Evolutionary conservation across 805 yeast species (phyloP).

Genomic region (Groenewaldozyma salmanticensis): DNA sequence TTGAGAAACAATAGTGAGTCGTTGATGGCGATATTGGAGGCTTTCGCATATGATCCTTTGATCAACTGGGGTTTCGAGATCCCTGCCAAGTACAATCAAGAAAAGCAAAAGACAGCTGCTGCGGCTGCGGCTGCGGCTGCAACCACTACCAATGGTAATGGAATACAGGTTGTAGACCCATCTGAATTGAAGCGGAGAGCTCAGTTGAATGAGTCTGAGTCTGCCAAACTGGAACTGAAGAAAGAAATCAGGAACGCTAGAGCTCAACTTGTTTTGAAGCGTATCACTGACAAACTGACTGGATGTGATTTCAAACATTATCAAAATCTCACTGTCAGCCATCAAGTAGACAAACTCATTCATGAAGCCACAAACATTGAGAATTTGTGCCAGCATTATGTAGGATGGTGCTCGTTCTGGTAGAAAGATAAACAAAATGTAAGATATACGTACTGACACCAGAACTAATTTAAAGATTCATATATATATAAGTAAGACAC

Average conservation of each 20-base stretch:
- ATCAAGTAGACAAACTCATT: slow-evolving; percentile 87
- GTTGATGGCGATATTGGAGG: slow-evolving; percentile 94
- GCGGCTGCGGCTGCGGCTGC: slow-evolving; percentile 2
- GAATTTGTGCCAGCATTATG: slow-evolving; percentile 89
- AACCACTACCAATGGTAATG: slow-evolving; percentile 2
- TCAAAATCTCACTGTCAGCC: slow-evolving; percentile 65
- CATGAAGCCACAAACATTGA: slow-evolving; percentile 96
- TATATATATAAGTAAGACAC: background rate
- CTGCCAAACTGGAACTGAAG: slow-evolving; percentile 56
- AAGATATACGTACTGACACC: background rate
- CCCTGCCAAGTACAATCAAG: slow-evolving; percentile 40
- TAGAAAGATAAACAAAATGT: slow-evolving; percentile 25
- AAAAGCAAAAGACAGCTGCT: slow-evolving; percentile 5
- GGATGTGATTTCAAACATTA: slow-evolving; percentile 84
- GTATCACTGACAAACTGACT: slow-evolving; percentile 85
- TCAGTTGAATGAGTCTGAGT: slow-evolving; percentile 68
- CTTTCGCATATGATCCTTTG: slow-evolving; percentile 96
- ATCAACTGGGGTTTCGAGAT: slow-evolving; percentile 98
- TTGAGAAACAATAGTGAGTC: slow-evolving; percentile 91
- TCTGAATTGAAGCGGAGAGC: slow-evolving; percentile 62
- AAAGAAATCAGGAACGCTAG: slow-evolving; percentile 75
- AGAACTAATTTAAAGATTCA: background rate
- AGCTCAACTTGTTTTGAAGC: slow-evolving; percentile 77
- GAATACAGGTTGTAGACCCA: slow-evolving; percentile 38
- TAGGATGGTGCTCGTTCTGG: slow-evolving; percentile 99